A percentile compares a stretch with the other conserved stretches of the same genome.
Evolutionary conservation across 352 stramenopile genomes (phyloP).

Genomic region (Pythium phragmiticola): DNA sequence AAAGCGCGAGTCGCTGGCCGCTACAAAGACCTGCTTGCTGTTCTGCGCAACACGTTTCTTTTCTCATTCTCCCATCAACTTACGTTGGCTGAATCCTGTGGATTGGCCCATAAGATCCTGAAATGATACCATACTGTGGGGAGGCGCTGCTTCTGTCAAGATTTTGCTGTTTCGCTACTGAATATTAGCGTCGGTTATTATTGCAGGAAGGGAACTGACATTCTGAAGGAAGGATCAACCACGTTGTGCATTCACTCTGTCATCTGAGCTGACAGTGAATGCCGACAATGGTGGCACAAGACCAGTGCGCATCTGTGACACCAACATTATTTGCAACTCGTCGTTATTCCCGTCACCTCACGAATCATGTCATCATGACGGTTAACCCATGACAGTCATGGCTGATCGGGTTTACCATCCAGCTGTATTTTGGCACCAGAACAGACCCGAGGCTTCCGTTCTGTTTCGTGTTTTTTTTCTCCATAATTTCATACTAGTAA

Average conservation of each 20-base stretch:
- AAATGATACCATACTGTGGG: too few species aligned
- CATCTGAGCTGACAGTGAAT: background rate
- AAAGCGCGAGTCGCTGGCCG: background rate
- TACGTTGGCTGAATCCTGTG: background rate
- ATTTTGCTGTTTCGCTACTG: too few species aligned
- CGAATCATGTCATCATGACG: background rate
- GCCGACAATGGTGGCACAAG: background rate
- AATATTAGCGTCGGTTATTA: too few species aligned
- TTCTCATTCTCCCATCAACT: background rate
- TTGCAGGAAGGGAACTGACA: too few species aligned
- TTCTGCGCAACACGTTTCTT: background rate
- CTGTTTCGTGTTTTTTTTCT: background rate
- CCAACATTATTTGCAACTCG: background rate
- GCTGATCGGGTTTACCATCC: background rate
- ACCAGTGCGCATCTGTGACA: slow-evolving; percentile 2
- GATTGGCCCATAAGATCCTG: background rate
- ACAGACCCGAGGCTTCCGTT: background rate
- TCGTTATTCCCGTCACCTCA: background rate
- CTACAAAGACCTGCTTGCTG: background rate
- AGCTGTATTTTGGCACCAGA: slow-evolving; percentile 2
- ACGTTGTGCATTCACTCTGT: background rate
- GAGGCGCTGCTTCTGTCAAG: too few species aligned
- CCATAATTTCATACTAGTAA: too few species aligned
- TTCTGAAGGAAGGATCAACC: too few species aligned
- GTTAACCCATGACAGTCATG: background rate